Base-by-base conservation (phyloP, 495 filamentous ascomycete genomes). In the Hypoxylon perforatum region DNA sequence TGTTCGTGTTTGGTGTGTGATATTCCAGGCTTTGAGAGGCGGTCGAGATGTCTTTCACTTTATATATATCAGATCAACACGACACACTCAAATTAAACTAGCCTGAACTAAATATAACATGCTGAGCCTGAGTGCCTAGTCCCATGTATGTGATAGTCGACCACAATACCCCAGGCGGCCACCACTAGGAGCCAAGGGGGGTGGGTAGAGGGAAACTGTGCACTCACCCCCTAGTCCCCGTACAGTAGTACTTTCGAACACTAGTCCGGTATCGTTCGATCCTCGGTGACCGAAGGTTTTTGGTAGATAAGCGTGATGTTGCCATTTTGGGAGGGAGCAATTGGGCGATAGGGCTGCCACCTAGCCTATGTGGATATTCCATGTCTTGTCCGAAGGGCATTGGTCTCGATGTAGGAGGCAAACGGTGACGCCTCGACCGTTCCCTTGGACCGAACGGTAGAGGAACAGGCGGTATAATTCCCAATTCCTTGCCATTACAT, bases 251-350 rank as follows among this genome's bases (percentile, higher is more conserved):
- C 49, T 17, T 65, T 23, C 49, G 59, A n/a, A n/a, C n/a, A 52
- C 38, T 64, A 66, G 67, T 70, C 67, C 67, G 67, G 67, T 56
- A 44, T 74, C 59, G 50, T 65, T 70, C 58, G 62, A 67, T 58
- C 51, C 64, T 79, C 78, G 78, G 78, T 77, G 62, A 78, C 78
- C 77, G 77, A 79, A 78, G 70, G 67, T 63, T 72, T 73, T 70
- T 76, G 74, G 67, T 36, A 64, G 70, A 78, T 77, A 75, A 71
- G 72, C 73, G 61, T 76, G 70, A 71, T 65, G 62, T 72, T 77
- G 69, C 76, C 75, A 65, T 53, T 72, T 75, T 74, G 53, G 73
- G 77, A 57, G 67, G 49, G 39, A 49, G 58, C 67, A 73, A 71
- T 60, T 61, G 68, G 57, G 54, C 63, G 57, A 62, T 69, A 78